phyloP scores from a whole-genome alignment of 208 protist species.

The Trypanosoma melophagium region DNA sequence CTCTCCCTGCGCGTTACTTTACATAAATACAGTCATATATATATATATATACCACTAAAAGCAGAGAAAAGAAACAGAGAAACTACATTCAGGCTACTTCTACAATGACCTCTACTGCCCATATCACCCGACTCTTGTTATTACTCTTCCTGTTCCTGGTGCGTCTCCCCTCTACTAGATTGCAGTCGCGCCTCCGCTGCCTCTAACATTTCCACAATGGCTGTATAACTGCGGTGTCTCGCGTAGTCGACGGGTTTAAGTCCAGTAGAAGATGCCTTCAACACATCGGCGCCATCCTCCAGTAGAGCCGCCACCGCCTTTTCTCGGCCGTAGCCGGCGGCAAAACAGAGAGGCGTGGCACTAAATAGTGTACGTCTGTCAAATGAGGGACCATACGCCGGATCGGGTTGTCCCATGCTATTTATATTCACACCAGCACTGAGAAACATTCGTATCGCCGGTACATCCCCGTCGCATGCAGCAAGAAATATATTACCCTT shows the following conservation, averaged over 20 bases:
- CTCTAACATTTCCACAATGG: slow-evolving; percentile 55
- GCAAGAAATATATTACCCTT: slow-evolving; percentile 66
- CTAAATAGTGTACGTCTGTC: slow-evolving; percentile 70
- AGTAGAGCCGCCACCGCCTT: slow-evolving; percentile 70
- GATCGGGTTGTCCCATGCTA: slow-evolving; percentile 65
- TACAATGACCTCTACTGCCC: not conserved
- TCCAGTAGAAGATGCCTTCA: slow-evolving; percentile 51
- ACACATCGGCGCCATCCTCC: slow-evolving; percentile 45
- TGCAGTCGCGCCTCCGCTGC: slow-evolving; percentile 24
- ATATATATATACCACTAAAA: too few species aligned
- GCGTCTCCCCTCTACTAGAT: not conserved
- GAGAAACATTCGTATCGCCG: slow-evolving; percentile 37
- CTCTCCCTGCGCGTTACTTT: too few species aligned
- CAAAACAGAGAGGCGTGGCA: slow-evolving; percentile 74
- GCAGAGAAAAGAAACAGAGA: too few species aligned
- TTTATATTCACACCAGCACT: slow-evolving; percentile 49
- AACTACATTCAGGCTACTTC: too few species aligned
- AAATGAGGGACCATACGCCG: slow-evolving; percentile 58
- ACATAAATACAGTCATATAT: too few species aligned
- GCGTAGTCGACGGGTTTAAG: slow-evolving; percentile 74
- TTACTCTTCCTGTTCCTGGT: slow-evolving; percentile 1
- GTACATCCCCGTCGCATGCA: slow-evolving; percentile 75
- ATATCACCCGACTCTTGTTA: not conserved
- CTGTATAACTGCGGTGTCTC: slow-evolving; percentile 52
- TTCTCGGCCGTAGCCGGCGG: slow-evolving; percentile 75